A percentile compares a stretch with the other conserved stretches of the same genome.
Conservation (phyloP, 352 stramenopile species). For the Globisporangium ultimum region DNA sequence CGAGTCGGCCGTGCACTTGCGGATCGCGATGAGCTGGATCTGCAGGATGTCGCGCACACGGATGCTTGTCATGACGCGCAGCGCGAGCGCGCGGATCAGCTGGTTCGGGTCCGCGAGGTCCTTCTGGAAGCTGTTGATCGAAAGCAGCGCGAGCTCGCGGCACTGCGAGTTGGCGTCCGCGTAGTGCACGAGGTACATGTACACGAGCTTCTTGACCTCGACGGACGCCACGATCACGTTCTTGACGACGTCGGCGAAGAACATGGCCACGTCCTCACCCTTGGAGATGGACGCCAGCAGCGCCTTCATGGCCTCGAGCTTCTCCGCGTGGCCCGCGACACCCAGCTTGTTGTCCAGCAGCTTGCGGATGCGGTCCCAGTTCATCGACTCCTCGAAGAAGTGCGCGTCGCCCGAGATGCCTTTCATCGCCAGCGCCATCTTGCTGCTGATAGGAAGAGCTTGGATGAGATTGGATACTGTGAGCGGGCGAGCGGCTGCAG, state of each 20-base stretch:
- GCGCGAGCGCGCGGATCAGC: constrained; percentile 90
- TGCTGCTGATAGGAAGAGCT: too few species aligned
- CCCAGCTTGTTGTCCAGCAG: constrained; percentile 89
- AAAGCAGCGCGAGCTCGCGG: constrained; percentile 95
- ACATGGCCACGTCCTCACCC: constrained; percentile 95
- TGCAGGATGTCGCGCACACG: constrained; percentile 98
- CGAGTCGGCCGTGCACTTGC: constrained; percentile 89
- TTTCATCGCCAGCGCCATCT: constrained; percentile 34
- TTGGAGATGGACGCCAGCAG: constrained; percentile 97
- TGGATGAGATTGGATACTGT: too few species aligned
- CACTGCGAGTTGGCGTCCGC: constrained; percentile 94
- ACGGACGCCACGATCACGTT: constrained; percentile 93
- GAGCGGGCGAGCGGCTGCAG: too few species aligned
- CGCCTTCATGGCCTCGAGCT: constrained; percentile 98
- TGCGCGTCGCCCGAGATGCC: constrained; percentile 91
- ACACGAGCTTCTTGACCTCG: constrained; percentile 99
- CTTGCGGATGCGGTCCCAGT: constrained; percentile 83
- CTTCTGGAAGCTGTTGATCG: constrained; percentile 99
- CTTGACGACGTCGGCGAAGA: constrained; percentile 97
- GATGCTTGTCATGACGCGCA: constrained; percentile 97
- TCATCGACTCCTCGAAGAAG: constrained; percentile 98
- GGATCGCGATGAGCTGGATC: constrained; percentile 97
- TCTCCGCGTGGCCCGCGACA: constrained; percentile 77
- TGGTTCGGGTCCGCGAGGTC: constrained; percentile 95
- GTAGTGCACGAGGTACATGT: constrained; percentile 99